phyloP scores from a whole-genome alignment of 106 monocot species.

The Narthecium ossifragum region DNA sequence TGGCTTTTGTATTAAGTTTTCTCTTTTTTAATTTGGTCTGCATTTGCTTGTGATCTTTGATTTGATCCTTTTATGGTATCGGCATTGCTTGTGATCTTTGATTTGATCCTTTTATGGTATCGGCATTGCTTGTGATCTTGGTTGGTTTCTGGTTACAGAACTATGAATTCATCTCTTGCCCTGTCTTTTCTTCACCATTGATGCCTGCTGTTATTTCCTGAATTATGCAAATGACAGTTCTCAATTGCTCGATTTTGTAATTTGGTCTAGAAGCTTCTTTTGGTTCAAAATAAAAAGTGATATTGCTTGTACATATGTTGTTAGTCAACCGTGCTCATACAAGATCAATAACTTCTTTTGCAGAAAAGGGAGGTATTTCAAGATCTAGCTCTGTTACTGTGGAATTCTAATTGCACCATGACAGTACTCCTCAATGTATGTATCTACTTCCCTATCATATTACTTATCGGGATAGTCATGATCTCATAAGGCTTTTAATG shows the following conservation, averaged over 20 bases:
- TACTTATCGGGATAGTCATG: too few relatives aligned
- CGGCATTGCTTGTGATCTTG: neutral
- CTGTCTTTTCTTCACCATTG: neutral
- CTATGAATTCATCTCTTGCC: neutral
- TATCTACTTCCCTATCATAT: too few relatives aligned
- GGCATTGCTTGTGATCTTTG: neutral
- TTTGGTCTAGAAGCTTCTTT: neutral
- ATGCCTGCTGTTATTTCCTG: neutral
- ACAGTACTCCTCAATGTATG: slow-evolving; percentile 41
- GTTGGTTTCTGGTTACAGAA: neutral
- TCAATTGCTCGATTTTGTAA: neutral
- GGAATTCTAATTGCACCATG: slow-evolving; percentile 55
- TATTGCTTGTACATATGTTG: too few relatives aligned
- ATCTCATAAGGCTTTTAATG: too few relatives aligned
- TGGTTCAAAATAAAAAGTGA: too few relatives aligned
- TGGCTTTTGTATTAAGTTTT: too few relatives aligned
- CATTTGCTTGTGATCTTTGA: neutral
- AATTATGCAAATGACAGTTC: neutral
- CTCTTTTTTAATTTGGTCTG: neutral
- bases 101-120: neutral
- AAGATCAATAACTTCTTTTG: too few relatives aligned
- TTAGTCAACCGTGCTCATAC: too few relatives aligned
- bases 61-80: neutral
- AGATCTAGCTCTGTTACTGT: slow-evolving; percentile 43
- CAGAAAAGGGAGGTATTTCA: slow-evolving; percentile 45